These are phyloP conservation scores for Auricularia cornea DNA, from an alignment of 768 basidiomycete genomes.

Conservation along the genomic window DNA sequence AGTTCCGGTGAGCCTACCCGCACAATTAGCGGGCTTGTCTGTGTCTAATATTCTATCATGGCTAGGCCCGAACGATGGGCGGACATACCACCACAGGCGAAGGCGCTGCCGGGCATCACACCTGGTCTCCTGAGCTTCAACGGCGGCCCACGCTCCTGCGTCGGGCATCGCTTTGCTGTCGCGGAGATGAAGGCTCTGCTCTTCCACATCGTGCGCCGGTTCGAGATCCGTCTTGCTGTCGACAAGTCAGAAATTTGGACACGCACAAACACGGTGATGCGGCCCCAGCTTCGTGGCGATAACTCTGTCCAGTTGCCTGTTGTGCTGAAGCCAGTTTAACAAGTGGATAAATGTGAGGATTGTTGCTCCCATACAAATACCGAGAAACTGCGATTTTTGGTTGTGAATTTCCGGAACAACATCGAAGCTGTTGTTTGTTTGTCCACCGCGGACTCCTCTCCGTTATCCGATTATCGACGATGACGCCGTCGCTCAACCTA, in stretches of 20 bases:
- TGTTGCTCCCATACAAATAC: no score
- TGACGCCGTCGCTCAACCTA: not conserved
- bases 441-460: no score
- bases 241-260: not conserved
- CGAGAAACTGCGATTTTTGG: no score
- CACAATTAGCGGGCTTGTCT: not conserved
- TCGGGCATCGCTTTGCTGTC: slow-evolving; percentile 4
- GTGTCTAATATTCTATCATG: not conserved
- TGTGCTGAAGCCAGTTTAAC: not conserved
- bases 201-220: slow-evolving; percentile 2
- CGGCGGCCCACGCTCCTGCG: slow-evolving; percentile 7
- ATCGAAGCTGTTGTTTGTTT: no score
- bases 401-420: no score
- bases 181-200: slow-evolving; percentile 3
- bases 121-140: not conserved
- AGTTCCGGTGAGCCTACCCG: not conserved
- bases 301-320: not conserved
- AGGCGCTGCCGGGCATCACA: not conserved
- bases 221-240: slow-evolving; percentile 4
- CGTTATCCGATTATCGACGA: no score
- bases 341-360: no score
- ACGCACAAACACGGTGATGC: not conserved
- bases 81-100: not conserved
- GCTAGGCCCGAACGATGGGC: not conserved
- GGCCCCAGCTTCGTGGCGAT: not conserved